Evolutionary conservation across 106 monocot genomes (phyloP).

Genomic region (Narthecium ossifragum): DNA sequence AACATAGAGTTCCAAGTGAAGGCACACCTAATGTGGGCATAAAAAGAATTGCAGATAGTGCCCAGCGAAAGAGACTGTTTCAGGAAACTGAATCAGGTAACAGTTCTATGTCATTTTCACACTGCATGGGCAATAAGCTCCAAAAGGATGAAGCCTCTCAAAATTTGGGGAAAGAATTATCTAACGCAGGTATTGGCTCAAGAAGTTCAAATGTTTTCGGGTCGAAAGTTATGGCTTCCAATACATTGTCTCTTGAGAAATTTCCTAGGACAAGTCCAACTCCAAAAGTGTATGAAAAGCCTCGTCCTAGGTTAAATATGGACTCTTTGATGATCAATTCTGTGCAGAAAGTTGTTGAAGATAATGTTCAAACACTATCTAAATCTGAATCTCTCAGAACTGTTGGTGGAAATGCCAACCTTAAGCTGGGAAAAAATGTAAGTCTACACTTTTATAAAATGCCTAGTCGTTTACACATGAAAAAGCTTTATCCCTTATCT

Average conservation of each 20-base stretch:
- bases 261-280: constrained; percentile 3
- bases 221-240: too few relatives aligned
- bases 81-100: constrained; percentile 13
- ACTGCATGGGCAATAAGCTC: constrained; percentile 12
- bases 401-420: constrained; percentile 12
- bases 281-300: constrained; percentile 1
- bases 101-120: constrained; percentile 19
- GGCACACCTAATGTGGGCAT: neutral
- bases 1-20: neutral
- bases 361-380: constrained; percentile 5
- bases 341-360: constrained; percentile 6
- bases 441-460: constrained; percentile 10
- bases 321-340: neutral
- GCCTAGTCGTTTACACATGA: neutral
- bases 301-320: constrained; percentile 14
- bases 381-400: constrained; percentile 18
- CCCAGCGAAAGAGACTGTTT: constrained; percentile 26
- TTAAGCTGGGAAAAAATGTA: constrained; percentile 32
- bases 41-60: constrained; percentile 6
- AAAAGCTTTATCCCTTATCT: neutral
- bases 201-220: too few relatives aligned
- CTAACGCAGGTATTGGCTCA: too few relatives aligned
- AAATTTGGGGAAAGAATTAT: too few relatives aligned
- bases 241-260: too few relatives aligned
- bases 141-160: too few relatives aligned